phyloP scores from a whole-genome alignment of 257 asterid genomes.

The Nicotiana noctiflora region DNA sequence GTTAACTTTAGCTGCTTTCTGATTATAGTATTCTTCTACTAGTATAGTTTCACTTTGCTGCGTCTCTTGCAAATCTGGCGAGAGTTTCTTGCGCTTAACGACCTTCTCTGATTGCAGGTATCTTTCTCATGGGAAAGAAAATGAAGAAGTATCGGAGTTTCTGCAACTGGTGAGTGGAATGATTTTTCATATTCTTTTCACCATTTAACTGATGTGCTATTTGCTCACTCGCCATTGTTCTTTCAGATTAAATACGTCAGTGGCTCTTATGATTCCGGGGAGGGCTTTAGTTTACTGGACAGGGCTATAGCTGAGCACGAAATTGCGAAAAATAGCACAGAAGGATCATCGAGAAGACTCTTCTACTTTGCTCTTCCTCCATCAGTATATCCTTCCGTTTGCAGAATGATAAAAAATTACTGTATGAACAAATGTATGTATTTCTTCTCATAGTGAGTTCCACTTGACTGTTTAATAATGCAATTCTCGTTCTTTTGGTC shows the following conservation, averaged over 20 bases:
- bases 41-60: not conserved
- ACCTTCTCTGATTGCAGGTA: conserved; percentile 38
- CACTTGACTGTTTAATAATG: not conserved
- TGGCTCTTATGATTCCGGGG: conserved; percentile 83
- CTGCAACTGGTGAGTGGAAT: conserved; percentile 71
- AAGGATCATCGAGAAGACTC: conserved; percentile 87
- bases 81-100: not conserved
- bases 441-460: conserved; percentile 1
- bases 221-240: conserved; percentile 2
- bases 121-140: conserved; percentile 60
- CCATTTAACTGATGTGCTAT: not conserved
- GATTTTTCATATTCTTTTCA: not conserved
- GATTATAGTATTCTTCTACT: not conserved
- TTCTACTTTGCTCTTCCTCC: conserved; percentile 99
- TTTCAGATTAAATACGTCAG: conserved; percentile 84
- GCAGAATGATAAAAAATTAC: conserved; percentile 76
- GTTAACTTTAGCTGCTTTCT: not conserved
- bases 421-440: conserved; percentile 70
- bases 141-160: conserved; percentile 40
- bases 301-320: conserved; percentile 87
- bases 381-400: conserved; percentile 94
- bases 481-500: not conserved
- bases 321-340: conserved; percentile 47
- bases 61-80: not conserved
- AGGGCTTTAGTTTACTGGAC: conserved; percentile 78